Base-by-base conservation (phyloP, 495 filamentous ascomycete genomes). In the Penicillium malachiteum region DNA sequence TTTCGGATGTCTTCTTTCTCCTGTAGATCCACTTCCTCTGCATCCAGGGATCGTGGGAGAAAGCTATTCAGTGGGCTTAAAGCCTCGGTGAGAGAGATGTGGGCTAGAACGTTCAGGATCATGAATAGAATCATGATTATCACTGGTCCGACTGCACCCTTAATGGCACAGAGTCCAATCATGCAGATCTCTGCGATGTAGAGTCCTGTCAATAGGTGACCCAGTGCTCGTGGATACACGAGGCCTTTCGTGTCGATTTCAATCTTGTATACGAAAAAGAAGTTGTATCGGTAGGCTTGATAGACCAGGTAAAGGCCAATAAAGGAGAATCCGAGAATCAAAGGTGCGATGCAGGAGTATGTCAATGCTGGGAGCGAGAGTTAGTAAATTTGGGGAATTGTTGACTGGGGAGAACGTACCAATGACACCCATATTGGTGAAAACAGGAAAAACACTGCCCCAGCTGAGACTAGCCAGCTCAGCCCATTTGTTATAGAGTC, bases 251-350 rank as follows among this genome's bases (percentile, higher is more conserved):
- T 96, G 71, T 96, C 91, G 70, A 96, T 84, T 48, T 81, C 59
- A 18, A 87, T 82, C 64, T 94, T 85, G 56, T 88, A 91, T 37
- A 94, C 89, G 71, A 93, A 96, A 47, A 96, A 80, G 65, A 96
- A 78, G 68, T 96, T 96, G 79, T 96, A 96, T 12, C 90, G 83
- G 79, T 91, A 96, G 16, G 91, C 90, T 51, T 94, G 74, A 72
- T 96, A 96, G 66, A 96, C 88, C 45, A 95, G 76, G 50, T 77
- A 83, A 52, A 96, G 77, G 50, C 88, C 91, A 31, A 95, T 71
- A 31, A 87, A 86, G 49, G 88, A 87, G 74, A 96, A 96, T 17
- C 84, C 88, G 35, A 96, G 76, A 65, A 96, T 87, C 14, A 96
- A 71, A 3, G 92, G 92, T 12, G 91, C 89, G 59, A 96, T 96